Conservation (phyloP, 2,329 filamentous ascomycete genomes). For the Torrubiella hemipterigena region DNA sequence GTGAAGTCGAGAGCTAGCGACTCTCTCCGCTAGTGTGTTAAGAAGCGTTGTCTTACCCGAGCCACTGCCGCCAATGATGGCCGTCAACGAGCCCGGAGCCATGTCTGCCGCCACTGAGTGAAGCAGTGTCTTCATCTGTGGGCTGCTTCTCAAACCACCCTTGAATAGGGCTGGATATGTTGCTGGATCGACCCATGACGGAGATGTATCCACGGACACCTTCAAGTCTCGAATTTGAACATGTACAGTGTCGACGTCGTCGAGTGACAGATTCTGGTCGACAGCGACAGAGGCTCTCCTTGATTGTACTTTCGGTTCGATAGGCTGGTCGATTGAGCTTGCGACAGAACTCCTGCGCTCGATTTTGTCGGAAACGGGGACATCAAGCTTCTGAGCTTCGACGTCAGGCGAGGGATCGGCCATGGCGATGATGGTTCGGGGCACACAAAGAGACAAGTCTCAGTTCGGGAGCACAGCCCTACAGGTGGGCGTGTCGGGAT, state of each 20-base stretch:
- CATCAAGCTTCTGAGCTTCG: too few relatives aligned
- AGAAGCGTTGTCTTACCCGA: constrained; percentile 62
- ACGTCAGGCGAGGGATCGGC: too few relatives aligned
- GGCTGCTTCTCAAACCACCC: constrained; percentile 21
- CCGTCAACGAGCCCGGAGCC: constrained; percentile 54
- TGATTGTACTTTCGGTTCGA: too few relatives aligned
- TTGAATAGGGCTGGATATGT: constrained; percentile 31
- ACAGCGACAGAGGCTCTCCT: too few relatives aligned
- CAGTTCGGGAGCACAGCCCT: too few relatives aligned
- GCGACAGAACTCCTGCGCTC: constrained; percentile 12
- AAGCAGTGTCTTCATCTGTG: constrained; percentile 41
- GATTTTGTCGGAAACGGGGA: too few relatives aligned
- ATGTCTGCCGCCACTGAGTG: constrained; percentile 53
- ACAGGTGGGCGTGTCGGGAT: too few relatives aligned
- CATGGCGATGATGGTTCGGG: too few relatives aligned
- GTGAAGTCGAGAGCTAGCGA: constrained; percentile 40
- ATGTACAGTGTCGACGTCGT: constrained; percentile 43
- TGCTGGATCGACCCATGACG: constrained; percentile 35
- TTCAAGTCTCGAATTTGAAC: constrained; percentile 41
- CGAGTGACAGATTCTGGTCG: constrained; percentile 30
- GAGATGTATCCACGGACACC: constrained; percentile 46
- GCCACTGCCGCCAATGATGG: constrained; percentile 64
- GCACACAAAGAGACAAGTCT: too few relatives aligned
- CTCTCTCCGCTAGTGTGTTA: constrained; percentile 59
- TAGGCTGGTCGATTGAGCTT: constrained; percentile 8